A percentile compares a stretch with the other conserved stretches of the same genome.
Conservation (phyloP, 495 filamentous ascomycete genomes). For the Aspergillus bridgeri region DNA sequence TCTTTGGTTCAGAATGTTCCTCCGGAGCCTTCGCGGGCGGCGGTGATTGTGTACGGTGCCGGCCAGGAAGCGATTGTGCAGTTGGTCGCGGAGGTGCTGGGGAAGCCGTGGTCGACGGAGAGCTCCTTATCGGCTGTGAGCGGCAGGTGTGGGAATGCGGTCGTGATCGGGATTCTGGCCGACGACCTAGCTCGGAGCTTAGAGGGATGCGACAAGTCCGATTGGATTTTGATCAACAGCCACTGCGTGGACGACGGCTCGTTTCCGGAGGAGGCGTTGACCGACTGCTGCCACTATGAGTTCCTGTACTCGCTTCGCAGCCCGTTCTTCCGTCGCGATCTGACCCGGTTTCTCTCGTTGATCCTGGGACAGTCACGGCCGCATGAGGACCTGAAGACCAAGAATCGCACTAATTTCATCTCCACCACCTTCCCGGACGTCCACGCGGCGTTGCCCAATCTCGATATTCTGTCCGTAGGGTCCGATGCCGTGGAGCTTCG, state of each 20-base stretch:
- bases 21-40: constrained; percentile 24
- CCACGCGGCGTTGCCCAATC: constrained; percentile 73
- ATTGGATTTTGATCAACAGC: constrained; percentile 63
- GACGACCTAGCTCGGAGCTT: constrained; percentile 52
- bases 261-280: constrained; percentile 60
- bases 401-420: constrained; percentile 74
- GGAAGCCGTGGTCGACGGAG: constrained; percentile 59
- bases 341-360: constrained; percentile 72
- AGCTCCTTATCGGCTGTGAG: constrained; percentile 49
- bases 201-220: constrained; percentile 40
- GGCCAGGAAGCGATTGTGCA: constrained; percentile 64
- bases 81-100: constrained; percentile 64
- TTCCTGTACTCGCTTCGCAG: constrained; percentile 69
- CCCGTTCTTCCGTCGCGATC: constrained; percentile 69
- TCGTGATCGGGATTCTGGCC: constrained; percentile 56
- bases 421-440: constrained; percentile 86
- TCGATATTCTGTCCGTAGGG: constrained; percentile 81
- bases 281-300: constrained; percentile 70
- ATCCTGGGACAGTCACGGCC: constrained; percentile 71
- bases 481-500: constrained; percentile 80
- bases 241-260: constrained; percentile 70
- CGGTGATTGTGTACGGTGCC: constrained; percentile 58
- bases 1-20: constrained; percentile 12
- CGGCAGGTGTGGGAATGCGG: constrained; percentile 40
- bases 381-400: constrained; percentile 70